Evolutionary conservation across 805 yeast species (phyloP).

Genomic region (Yamadazyma nakazawae): DNA sequence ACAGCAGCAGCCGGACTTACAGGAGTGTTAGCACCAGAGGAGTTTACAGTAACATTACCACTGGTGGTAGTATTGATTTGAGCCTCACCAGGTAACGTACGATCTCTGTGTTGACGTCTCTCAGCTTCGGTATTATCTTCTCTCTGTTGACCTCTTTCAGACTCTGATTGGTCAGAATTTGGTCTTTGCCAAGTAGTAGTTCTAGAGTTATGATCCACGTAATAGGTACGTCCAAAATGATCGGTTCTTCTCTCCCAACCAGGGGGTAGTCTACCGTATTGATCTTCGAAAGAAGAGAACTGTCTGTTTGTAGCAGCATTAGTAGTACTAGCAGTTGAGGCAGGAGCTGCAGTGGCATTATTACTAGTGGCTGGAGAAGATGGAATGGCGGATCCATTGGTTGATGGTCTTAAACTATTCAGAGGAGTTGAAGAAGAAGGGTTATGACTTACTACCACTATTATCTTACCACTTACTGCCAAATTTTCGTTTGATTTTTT

Average conservation of each 20-base stretch:
- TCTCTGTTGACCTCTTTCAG: slow-evolving; percentile 61
- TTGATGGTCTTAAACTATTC: neutral
- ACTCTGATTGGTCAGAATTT: slow-evolving; percentile 72
- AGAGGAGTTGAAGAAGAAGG: slow-evolving; percentile 11
- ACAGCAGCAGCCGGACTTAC: slow-evolving; percentile 68
- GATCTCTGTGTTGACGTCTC: slow-evolving; percentile 83
- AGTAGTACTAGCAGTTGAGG: slow-evolving; percentile 15
- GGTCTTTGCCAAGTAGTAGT: slow-evolving; percentile 99
- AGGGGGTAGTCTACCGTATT: slow-evolving; percentile 91
- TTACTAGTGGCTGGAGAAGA: slow-evolving; percentile 2
- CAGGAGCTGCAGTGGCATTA: slow-evolving; percentile 11
- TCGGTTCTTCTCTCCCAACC: slow-evolving; percentile 99
- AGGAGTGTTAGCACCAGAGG: slow-evolving; percentile 45
- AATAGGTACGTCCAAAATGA: slow-evolving; percentile 94
- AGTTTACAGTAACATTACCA: slow-evolving; percentile 48
- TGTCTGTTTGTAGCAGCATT: slow-evolving; percentile 45
- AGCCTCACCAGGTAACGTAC: slow-evolving; percentile 77
- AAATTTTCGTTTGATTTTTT: slow-evolving; percentile 88
- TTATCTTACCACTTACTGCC: slow-evolving; percentile 90
- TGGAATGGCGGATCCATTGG: slow-evolving; percentile 7
- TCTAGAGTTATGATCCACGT: slow-evolving; percentile 96
- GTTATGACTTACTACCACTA: slow-evolving; percentile 62
- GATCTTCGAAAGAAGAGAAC: slow-evolving; percentile 94
- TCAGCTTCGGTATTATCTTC: slow-evolving; percentile 78
- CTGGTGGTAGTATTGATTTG: slow-evolving; percentile 31